phyloP scores from a whole-genome alignment of 176 grass and related monocot genomes.

The Musa beccarii region DNA sequence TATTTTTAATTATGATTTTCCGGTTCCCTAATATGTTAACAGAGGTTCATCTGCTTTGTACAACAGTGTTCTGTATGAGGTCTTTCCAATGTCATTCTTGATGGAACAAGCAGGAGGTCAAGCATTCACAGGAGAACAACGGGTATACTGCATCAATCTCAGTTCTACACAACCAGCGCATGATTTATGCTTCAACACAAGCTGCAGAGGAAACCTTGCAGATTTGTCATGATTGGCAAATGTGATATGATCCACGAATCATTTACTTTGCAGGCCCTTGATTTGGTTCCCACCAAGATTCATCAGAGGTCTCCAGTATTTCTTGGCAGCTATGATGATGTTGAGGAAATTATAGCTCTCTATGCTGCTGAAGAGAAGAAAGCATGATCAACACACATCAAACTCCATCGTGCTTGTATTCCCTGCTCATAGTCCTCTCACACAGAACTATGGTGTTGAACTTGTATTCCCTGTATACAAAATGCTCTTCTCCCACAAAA shows the following conservation, averaged over 20 bases:
- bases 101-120: slow-evolving; percentile 94
- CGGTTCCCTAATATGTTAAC: neutral
- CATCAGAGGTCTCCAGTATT: slow-evolving; percentile 77
- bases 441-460: too few relatives aligned
- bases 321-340: slow-evolving; percentile 82
- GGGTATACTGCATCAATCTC: slow-evolving; percentile 25
- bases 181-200: neutral
- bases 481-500: too few relatives aligned
- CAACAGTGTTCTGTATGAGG: slow-evolving; percentile 80
- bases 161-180: neutral
- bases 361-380: slow-evolving; percentile 41
- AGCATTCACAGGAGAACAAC: slow-evolving; percentile 76
- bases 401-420: too few relatives aligned
- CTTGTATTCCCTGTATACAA: too few relatives aligned
- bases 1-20: too few relatives aligned
- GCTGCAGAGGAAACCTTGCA: neutral
- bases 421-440: too few relatives aligned
- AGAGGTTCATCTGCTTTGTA: neutral
- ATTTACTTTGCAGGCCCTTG: slow-evolving; percentile 46
- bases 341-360: slow-evolving; percentile 72
- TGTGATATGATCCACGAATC: neutral
- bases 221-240: neutral
- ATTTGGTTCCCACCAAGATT: slow-evolving; percentile 66
- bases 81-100: slow-evolving; percentile 92
- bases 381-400: neutral